These are phyloP conservation scores for Phytopythium cucurbitacearum DNA, from an alignment of 352 stramenopile species.

Conservation along the genomic window DNA sequence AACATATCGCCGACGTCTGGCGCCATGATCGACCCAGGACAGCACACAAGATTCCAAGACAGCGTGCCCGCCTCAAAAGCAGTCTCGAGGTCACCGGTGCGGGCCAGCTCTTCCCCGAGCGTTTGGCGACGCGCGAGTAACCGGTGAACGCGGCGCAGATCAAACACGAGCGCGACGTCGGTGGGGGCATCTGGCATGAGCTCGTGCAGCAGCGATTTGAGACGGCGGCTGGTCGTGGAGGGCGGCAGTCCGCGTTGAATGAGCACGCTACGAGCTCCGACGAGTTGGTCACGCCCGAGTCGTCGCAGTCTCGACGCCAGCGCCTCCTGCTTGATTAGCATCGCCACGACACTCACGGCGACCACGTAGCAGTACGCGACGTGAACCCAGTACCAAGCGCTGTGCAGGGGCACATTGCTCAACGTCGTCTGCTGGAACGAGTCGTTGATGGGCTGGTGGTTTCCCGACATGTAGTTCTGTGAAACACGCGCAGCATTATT, in stretches of 20 bases:
- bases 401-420: slow-evolving; percentile 76
- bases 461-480: slow-evolving; percentile 72
- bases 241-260: slow-evolving; percentile 58
- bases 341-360: slow-evolving; percentile 36
- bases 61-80: slow-evolving; percentile 48
- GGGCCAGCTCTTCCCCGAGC: slow-evolving; percentile 48
- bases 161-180: slow-evolving; percentile 60
- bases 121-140: slow-evolving; percentile 43
- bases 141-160: slow-evolving; percentile 54
- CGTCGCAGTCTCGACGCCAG: slow-evolving; percentile 39
- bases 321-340: slow-evolving; percentile 51
- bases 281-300: slow-evolving; percentile 51
- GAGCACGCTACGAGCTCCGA: slow-evolving; percentile 66
- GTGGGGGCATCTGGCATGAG: slow-evolving; percentile 27
- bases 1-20: slow-evolving; percentile 38
- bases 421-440: slow-evolving; percentile 80
- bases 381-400: slow-evolving; percentile 75
- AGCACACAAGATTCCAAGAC: slow-evolving; percentile 66
- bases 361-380: slow-evolving; percentile 77
- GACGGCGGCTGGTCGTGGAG: slow-evolving; percentile 35
- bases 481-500: slow-evolving; percentile 1
- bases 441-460: slow-evolving; percentile 22
- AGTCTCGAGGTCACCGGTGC: slow-evolving; percentile 47
- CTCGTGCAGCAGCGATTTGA: slow-evolving; percentile 27
- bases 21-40: slow-evolving; percentile 48